Evolutionary conservation across 352 stramenopile species (phyloP).

Genomic region (Pythium vanterpoolii): DNA sequence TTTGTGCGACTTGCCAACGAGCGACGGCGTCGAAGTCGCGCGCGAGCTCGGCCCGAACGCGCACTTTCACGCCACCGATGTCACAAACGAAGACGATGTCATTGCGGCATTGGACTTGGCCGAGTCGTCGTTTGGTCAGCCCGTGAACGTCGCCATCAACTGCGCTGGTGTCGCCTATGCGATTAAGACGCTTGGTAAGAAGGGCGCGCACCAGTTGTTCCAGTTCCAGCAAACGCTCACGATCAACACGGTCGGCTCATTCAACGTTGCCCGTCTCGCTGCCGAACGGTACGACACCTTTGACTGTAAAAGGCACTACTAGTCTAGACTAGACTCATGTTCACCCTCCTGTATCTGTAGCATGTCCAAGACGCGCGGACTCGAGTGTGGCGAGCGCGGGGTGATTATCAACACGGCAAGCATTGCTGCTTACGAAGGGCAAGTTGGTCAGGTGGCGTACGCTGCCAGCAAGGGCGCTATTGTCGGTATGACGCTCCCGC

Average conservation of each 20-base stretch:
- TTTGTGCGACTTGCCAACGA: slow-evolving; percentile 89
- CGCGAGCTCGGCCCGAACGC: slow-evolving; percentile 72
- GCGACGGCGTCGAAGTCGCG: slow-evolving; percentile 74
- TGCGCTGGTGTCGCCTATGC: slow-evolving; percentile 94
- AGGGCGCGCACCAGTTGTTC: slow-evolving; percentile 88
- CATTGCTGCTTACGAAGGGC: slow-evolving; percentile 97
- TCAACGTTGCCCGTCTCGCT: slow-evolving; percentile 96
- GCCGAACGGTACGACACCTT: slow-evolving; percentile 86
- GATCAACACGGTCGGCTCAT: slow-evolving; percentile 96
- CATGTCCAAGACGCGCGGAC: slow-evolving; percentile 76
- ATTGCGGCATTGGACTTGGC: slow-evolving; percentile 88
- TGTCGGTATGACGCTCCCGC: slow-evolving; percentile 95
- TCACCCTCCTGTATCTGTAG: slow-evolving; percentile 30
- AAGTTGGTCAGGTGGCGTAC: slow-evolving; percentile 97
- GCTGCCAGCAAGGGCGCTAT: slow-evolving; percentile 95
- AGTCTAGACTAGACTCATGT: not conserved
- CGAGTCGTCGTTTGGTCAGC: slow-evolving; percentile 89
- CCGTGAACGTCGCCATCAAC: slow-evolving; percentile 94
- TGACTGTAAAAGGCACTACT: not conserved
- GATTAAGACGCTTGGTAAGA: slow-evolving; percentile 92
- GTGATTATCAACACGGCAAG: slow-evolving; percentile 99
- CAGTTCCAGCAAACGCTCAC: slow-evolving; percentile 95
- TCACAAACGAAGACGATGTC: slow-evolving; percentile 89
- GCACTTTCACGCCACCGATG: slow-evolving; percentile 80
- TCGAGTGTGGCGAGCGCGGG: slow-evolving; percentile 86